Base-by-base conservation (phyloP, 306 rosid genomes). In the Cicer arietinum region DNA sequence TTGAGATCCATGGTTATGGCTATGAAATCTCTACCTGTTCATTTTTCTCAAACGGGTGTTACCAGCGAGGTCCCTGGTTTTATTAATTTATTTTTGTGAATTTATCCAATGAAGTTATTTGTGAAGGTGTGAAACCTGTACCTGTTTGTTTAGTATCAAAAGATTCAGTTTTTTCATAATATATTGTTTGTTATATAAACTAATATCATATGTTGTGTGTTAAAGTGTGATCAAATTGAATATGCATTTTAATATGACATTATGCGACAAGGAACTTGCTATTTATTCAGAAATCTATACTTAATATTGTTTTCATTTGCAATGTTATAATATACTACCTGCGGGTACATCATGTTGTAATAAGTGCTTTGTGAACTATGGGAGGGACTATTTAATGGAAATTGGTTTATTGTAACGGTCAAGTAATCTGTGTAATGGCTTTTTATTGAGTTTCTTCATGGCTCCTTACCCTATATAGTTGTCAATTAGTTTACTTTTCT, bases 401-500 rank as follows among this genome's bases (percentile, higher is more conserved):
- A 59, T 59, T 59, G 65, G 5, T 59, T 30, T 17, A 40, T 52
- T 52, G 48, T 16, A 16, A 39, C 13, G 37, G 7, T 39, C 18
- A 8, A 7, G 52, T 71, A 17, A 20, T 6, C 35, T 5, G 43
- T 58, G 58, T 10, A 18, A 8, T 25, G 46, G 12, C 30, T 53
- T 52, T 71, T 51, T 10, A n/a, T 30, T 18, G 10, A 17, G 42
- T 71, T 71, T 54, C 25, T 52, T 70, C 35, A 10, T 37, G n/a
- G 22, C 42, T 54, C 30, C 42, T 11, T 56, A 60, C 47, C 18
- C 37, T 6, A 16, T 41, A 1, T 3, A 71, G 41, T 7, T 41
- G 13, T 17, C 3, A 6, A 54, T 7, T 18, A 41, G 37, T 13
- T 14, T 70, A 3, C 1, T 7, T 12, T 7, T 14, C 60, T 20